phyloP scores from a whole-genome alignment of 192 early-diverging fungal species.

The Mycoemilia scoparia region DNA sequence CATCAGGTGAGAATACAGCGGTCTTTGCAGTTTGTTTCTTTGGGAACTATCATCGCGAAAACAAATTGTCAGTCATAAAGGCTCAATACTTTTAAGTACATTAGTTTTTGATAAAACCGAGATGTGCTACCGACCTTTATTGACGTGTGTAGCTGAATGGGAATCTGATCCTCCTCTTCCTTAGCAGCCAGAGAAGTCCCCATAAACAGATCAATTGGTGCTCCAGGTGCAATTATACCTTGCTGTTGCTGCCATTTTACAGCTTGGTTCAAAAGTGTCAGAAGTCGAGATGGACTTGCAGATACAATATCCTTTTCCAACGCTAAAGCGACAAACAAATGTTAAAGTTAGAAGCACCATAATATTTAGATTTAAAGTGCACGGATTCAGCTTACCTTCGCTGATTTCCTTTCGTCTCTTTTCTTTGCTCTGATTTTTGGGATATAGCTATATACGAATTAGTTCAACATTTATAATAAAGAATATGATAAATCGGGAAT shows the following conservation, averaged over 20 bases:
- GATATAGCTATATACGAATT: constrained; percentile 35
- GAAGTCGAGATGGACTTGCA: constrained; percentile 56
- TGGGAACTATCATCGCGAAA: constrained; percentile 42
- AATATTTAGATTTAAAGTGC: too few species aligned
- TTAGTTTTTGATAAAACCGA: constrained; percentile 1
- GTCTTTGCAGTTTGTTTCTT: constrained; percentile 68
- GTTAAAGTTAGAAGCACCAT: too few species aligned
- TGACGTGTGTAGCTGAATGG: constrained; percentile 47
- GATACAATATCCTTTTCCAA: constrained; percentile 45
- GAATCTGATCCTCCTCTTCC: constrained; percentile 55
- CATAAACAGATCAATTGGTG: constrained; percentile 63
- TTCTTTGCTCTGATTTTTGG: constrained; percentile 22
- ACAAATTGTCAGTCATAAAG: background rate
- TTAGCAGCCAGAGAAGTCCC: constrained; percentile 41
- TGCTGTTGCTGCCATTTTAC: constrained; percentile 80
- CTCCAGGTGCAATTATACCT: constrained; percentile 49
- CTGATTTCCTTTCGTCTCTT: constrained; percentile 33
- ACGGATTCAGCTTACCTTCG: background rate
- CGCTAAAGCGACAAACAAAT: constrained; percentile 7
- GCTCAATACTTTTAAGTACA: background rate
- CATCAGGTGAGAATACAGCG: constrained; percentile 64
- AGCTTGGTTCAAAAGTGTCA: constrained; percentile 70
- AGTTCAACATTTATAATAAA: background rate
- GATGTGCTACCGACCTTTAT: constrained; percentile 47
- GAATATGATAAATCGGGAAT: background rate